phyloP scores from a whole-genome alignment of 2,329 filamentous ascomycete genomes.

The Rhynchosporium secalis region DNA sequence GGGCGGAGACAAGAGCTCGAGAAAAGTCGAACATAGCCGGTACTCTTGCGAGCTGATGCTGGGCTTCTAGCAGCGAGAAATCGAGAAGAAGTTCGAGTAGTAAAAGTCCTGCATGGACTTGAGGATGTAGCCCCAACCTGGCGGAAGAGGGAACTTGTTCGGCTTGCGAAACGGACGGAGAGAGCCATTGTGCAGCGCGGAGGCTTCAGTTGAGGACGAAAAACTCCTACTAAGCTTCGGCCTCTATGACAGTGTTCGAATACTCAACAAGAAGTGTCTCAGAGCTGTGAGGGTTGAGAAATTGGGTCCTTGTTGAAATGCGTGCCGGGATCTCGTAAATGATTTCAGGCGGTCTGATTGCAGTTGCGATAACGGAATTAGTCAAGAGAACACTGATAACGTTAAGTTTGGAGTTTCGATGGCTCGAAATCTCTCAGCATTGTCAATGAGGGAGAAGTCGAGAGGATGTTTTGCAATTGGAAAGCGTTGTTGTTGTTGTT shows the following conservation, averaged over 20 bases:
- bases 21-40: constrained; percentile 36
- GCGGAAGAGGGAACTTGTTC: constrained; percentile 38
- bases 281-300: constrained; percentile 16
- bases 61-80: constrained; percentile 32
- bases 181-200: constrained; percentile 38
- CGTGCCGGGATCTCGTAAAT: constrained; percentile 20
- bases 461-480: constrained; percentile 6
- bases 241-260: constrained; percentile 15
- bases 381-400: constrained; percentile 2
- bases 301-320: constrained; percentile 11
- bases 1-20: constrained; percentile 34
- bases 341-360: constrained; percentile 19
- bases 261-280: constrained; percentile 18
- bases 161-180: constrained; percentile 36
- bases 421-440: constrained; percentile 38
- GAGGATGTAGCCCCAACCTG: constrained; percentile 34
- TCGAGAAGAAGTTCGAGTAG: constrained; percentile 34
- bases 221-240: constrained; percentile 24
- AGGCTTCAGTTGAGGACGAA: constrained; percentile 30
- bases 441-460: constrained; percentile 25
- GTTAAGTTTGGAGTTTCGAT: constrained; percentile 31
- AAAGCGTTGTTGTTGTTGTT: constrained; percentile 5
- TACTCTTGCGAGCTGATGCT: constrained; percentile 31
- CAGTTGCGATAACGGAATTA: constrained; percentile 21
- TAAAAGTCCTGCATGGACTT: constrained; percentile 34